Evolutionary conservation across 202 grass and related monocot genomes (phyloP).

Genomic region (Panicum hallii): DNA sequence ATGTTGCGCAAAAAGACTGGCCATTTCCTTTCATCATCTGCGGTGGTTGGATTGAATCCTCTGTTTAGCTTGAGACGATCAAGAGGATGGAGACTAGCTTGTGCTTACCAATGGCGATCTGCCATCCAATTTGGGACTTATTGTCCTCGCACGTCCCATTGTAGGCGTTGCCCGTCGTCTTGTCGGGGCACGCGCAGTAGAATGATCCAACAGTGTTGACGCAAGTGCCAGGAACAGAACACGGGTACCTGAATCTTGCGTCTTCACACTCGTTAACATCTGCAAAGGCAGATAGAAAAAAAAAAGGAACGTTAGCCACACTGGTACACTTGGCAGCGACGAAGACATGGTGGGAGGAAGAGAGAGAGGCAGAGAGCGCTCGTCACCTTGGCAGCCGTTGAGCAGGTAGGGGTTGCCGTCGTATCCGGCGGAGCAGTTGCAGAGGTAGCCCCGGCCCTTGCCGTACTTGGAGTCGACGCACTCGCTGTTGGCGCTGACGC

Average conservation of each 20-base stretch:
- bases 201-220: conserved; percentile 51
- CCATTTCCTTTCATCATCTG: background rate
- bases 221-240: conserved; percentile 54
- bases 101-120: conserved; percentile 65
- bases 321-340: background rate
- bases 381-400: conserved; percentile 57
- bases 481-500: conserved; percentile 50
- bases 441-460: conserved; percentile 61
- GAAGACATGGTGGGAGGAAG: background rate
- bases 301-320: background rate
- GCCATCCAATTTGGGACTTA: conserved; percentile 46
- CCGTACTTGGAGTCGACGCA: conserved; percentile 71
- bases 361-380: background rate
- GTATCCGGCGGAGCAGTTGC: conserved; percentile 68
- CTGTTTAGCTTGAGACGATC: background rate
- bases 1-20: background rate
- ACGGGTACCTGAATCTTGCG: conserved; percentile 43
- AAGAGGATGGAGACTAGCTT: background rate
- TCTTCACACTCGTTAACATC: conserved; percentile 72
- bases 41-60: background rate
- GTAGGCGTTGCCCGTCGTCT: conserved; percentile 55
- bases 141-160: conserved; percentile 34
- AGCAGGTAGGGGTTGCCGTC: conserved; percentile 65
- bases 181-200: conserved; percentile 52
- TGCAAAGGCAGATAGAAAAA: background rate